A percentile compares a stretch with the other conserved stretches of the same genome.
phyloP scores from a whole-genome alignment of 495 filamentous ascomycete species.

The Penicillium parvum region DNA sequence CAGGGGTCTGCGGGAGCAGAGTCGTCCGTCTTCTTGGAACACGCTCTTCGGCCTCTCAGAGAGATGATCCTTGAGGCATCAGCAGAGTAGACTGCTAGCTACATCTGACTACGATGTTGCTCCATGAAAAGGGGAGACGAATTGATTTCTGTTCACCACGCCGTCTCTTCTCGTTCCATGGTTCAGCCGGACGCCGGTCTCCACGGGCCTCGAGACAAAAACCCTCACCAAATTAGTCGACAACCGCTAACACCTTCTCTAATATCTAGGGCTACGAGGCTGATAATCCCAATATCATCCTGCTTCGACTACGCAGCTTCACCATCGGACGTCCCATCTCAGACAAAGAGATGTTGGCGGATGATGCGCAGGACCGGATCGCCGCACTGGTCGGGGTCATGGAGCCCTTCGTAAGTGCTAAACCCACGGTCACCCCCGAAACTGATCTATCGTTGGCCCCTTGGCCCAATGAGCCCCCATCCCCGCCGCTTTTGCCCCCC shows the following conservation, averaged over 20 bases:
- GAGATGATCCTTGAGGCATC: too few relatives aligned
- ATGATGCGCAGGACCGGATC: constrained; percentile 52
- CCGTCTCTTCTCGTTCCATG: constrained; percentile 44
- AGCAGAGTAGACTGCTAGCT: too few relatives aligned
- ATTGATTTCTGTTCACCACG: constrained; percentile 8
- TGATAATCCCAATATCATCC: constrained; percentile 67
- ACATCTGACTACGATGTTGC: too few relatives aligned
- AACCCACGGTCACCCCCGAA: not conserved
- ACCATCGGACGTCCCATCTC: constrained; percentile 61
- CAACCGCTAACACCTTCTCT: constrained; percentile 9
- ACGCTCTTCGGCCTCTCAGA: too few relatives aligned
- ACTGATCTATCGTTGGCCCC: constrained; percentile 23
- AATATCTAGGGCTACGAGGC: constrained; percentile 61
- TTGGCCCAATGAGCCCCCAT: constrained; percentile 21
- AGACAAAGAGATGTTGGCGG: constrained; percentile 50
- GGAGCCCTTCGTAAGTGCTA: constrained; percentile 59
- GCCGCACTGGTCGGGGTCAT: constrained; percentile 51
- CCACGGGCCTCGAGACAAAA: constrained; percentile 14
- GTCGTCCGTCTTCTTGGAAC: constrained; percentile 17
- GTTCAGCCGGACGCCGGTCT: constrained; percentile 29
- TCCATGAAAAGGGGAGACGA: too few relatives aligned
- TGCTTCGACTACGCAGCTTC: constrained; percentile 73
- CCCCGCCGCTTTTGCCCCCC: constrained; percentile 32
- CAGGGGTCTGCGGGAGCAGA: constrained; percentile 14
- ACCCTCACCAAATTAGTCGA: not conserved